Evolutionary conservation across 306 rosid genomes (phyloP), one percentile per base, ranked within the genome.

Genomic region (Trifolium dubium): DNA sequence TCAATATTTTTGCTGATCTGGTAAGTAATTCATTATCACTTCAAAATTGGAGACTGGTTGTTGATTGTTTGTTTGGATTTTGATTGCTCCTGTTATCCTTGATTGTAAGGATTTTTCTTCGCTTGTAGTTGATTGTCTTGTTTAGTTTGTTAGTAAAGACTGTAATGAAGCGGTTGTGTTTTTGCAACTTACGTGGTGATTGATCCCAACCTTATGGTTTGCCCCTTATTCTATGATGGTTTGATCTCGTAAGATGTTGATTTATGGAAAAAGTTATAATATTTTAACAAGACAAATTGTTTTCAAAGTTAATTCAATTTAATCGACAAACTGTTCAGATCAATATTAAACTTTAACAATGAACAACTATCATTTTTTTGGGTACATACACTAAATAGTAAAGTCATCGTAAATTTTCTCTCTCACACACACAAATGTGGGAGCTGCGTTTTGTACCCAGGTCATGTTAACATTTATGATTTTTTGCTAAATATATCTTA

Each of bases 41-140:
- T 65, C 72, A 29, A 47, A 39, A 58, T 41, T 64, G 31, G 64
- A 5, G 53, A 51, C 31, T 30, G 66, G 19, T 70, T 40, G 50
- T 64, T 34, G 14, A 4, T 69, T 69, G n/a, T 40, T n/a, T 62
- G 32, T 14, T 51, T 67, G 76, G 72, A 61, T 61, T 54, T 56
- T 32, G 13, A 55, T 65, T 64, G 5, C 30, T 53, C 59, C 11
- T 8, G 58, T 8, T 53, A 53, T 53, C 59, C 59, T 53, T 53
- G 59, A 53, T 53, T 53, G 31, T 53, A 18, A 53, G 60, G 60
- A 18, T 18, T 53, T 18, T 2, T 18, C 5, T 18, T 6, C n/a
- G 13, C 28, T 51, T 11, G 49, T 43, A 1, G 47, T 43, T 43
- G 49, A 43, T 43, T 43, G 49, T 5, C 15, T 47, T 3, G 30